Percentiles rank a stretch among this genome's conserved stretches.
phyloP scores from a whole-genome alignment of 768 basidiomycete species.

The Boletus patriciae region DNA sequence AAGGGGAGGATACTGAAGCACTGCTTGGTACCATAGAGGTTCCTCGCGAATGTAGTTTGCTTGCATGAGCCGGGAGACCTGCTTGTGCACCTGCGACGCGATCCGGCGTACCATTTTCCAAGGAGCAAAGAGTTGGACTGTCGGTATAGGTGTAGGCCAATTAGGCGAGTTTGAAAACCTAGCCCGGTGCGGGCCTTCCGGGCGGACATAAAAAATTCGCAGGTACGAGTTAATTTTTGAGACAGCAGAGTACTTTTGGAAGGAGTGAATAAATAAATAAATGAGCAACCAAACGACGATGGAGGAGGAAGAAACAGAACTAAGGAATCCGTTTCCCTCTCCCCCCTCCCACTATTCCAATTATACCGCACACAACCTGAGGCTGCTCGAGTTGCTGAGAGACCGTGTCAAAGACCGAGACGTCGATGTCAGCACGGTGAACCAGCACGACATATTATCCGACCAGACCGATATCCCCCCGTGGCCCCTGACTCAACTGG shows the following conservation, averaged over 20 bases:
- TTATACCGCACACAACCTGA: constrained; percentile 74
- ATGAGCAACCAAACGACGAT: constrained; percentile 11
- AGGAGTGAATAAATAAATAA: background rate
- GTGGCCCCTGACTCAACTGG: constrained; percentile 72
- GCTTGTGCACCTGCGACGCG: constrained; percentile 86
- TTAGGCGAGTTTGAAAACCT: too few relatives aligned
- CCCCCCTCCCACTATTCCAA: constrained; percentile 82
- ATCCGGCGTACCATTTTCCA: constrained; percentile 70
- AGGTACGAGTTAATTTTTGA: too few relatives aligned
- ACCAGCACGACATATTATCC: constrained; percentile 62
- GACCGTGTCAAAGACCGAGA: constrained; percentile 46
- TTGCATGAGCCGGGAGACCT: constrained; percentile 77
- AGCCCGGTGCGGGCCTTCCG: too few relatives aligned
- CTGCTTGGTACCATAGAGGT: constrained; percentile 84
- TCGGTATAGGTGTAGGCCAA: too few relatives aligned
- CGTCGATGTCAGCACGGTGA: constrained; percentile 38
- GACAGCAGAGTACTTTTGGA: background rate
- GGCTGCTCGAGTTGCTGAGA: constrained; percentile 60
- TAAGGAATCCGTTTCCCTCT: constrained; percentile 86
- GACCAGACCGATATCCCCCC: constrained; percentile 77
- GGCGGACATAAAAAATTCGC: too few relatives aligned
- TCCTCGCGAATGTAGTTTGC: constrained; percentile 59
- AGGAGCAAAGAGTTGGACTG: background rate
- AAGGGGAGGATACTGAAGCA: constrained; percentile 85
- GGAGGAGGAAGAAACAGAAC: constrained; percentile 70